Evolutionary conservation across 345 rosid genomes (phyloP).

Genomic region (Streptanthus diversifolius): DNA sequence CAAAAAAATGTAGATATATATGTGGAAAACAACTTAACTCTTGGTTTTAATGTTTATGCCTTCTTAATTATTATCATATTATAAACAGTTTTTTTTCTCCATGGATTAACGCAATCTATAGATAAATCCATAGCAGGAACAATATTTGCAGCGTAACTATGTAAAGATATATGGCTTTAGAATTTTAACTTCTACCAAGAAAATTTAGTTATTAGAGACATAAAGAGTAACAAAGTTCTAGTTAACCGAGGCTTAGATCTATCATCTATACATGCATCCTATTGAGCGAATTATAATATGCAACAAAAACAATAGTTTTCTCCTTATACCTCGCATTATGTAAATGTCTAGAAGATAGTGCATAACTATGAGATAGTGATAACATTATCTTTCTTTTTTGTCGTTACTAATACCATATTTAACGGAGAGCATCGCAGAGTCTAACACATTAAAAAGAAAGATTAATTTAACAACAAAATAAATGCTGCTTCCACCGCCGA

Average conservation of each 20-base stretch:
- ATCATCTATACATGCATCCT: background rate
- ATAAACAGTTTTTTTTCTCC: background rate
- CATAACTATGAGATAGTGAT: background rate
- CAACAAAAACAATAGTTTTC: background rate
- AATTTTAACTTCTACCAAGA: background rate
- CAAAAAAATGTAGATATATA: background rate
- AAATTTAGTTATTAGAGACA: background rate
- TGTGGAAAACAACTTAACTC: background rate
- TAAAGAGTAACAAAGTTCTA: background rate
- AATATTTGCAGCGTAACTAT: background rate
- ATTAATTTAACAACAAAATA: background rate
- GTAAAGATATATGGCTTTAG: background rate
- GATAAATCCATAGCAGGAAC: background rate
- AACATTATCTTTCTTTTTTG: no score
- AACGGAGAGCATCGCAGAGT: background rate
- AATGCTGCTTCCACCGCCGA: background rate
- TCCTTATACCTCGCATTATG: slow-evolving; percentile 2
- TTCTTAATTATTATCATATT: background rate
- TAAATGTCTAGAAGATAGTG: background rate
- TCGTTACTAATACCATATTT: background rate
- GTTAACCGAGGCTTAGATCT: background rate
- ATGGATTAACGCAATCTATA: background rate
- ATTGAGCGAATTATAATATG: background rate
- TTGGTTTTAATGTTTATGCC: slow-evolving; percentile 7
- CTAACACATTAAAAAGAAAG: background rate